phyloP scores from a whole-genome alignment of 768 basidiomycete genomes.

The Gymnopilus dilepis region DNA sequence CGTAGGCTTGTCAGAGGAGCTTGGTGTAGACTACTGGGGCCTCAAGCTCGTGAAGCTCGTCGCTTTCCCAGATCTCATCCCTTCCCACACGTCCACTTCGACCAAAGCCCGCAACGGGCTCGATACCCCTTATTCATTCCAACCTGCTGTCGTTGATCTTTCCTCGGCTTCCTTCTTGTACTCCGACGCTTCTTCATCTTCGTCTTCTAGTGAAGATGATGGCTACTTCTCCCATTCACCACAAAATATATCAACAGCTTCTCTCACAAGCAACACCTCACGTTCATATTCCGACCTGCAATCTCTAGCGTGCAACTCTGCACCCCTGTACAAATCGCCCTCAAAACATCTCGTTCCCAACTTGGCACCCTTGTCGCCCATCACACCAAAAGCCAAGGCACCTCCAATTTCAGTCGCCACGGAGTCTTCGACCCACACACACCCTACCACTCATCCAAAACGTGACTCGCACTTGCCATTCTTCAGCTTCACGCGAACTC shows the following conservation, averaged over 20 bases:
- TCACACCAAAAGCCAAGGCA: slow-evolving; percentile 15
- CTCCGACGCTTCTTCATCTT: slow-evolving; percentile 27
- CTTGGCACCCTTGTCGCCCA: slow-evolving; percentile 36
- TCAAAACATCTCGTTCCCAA: slow-evolving; percentile 36
- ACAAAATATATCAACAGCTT: slow-evolving; percentile 38
- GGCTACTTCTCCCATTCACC: slow-evolving; percentile 70
- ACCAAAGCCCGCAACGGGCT: slow-evolving; percentile 14
- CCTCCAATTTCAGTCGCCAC: slow-evolving; percentile 10
- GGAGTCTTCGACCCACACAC: slow-evolving; percentile 8
- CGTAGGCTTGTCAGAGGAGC: slow-evolving; percentile 74
- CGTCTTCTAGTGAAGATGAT: slow-evolving; percentile 50
- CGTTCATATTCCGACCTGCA: slow-evolving; percentile 50
- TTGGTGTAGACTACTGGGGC: slow-evolving; percentile 69
- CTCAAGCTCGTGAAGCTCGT: slow-evolving; percentile 80
- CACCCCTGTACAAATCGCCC: slow-evolving; percentile 37
- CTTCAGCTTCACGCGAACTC: slow-evolving; percentile 79
- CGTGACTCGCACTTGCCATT: slow-evolving; percentile 58
- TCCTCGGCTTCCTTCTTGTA: slow-evolving; percentile 11
- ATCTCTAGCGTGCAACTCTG: slow-evolving; percentile 28
- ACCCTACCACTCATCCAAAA: slow-evolving; percentile 17
- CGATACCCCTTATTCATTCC: slow-evolving; percentile 11
- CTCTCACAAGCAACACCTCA: slow-evolving; percentile 42
- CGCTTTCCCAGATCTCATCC: slow-evolving; percentile 75
- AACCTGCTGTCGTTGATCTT: slow-evolving; percentile 16
- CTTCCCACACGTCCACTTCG: slow-evolving; percentile 28